Evolutionary conservation across 2,329 filamentous ascomycete genomes (phyloP), one percentile per base, ranked within the genome.

Genomic region (Fusarium sp.): DNA sequence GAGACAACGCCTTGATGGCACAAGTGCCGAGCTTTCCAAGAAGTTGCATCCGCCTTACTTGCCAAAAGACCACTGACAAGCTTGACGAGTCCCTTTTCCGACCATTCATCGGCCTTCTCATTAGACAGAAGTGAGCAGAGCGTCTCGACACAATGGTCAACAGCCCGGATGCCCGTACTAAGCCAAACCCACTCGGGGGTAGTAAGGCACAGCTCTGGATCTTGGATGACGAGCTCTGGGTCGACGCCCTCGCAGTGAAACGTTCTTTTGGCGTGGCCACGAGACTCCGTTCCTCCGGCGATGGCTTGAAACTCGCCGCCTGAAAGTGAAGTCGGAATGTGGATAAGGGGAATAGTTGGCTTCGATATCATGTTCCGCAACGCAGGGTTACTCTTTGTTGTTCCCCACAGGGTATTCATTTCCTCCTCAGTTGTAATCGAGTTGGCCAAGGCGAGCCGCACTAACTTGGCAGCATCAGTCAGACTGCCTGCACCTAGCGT

Each of bases 111-210:
- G 3, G 82, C 83, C 27, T 79, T 76, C 2, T 78, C 76, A 12
- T 77, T 74, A 14, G 86, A 83, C 4, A 74, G 66, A 3, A 83
- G 74, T 2, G 84, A 85, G 68, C 85, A 88, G 8, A 87, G 76
- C 3, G 85, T 85, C 77, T 90, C 88, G 7, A 90, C 84, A 62
- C 87, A 89, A 73, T 90, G 88, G 71, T 90, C 88, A 0, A 90
- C 83, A 0, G 86, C 84, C 13, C 88, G 81, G 12, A 90, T 81
- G 0, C 89, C 89, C 0, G 87, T 89, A 46, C 85, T 86, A 3
- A 90, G 79, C 89, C 88, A 91, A 25, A 89, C 81, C 25, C 80
- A 79, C 2, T 81, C 79, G 0, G 88, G 89, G 0, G 88, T 90
- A 1, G 85, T 85, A 4, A 80, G 76, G 20, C 82, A 83, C 1